phyloP scores from a whole-genome alignment of 805 yeast genomes.

The Kodamaea hsintzibuensis region DNA sequence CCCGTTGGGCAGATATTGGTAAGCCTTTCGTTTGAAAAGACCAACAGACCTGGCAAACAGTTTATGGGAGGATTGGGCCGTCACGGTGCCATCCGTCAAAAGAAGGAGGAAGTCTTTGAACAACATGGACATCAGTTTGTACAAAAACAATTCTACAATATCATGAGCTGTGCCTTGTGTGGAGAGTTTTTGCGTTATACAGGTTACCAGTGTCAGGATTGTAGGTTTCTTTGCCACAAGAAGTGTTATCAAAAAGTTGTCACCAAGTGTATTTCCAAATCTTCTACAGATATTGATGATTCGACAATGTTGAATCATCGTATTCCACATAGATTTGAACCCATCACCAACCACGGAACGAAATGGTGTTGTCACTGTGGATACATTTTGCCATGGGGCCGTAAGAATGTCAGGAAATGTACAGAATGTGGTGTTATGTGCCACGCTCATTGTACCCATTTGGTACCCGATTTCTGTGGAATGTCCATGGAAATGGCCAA shows the following conservation, averaged over 20 bases:
- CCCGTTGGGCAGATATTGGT: constrained; percentile 90
- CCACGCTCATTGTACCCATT: constrained; percentile 87
- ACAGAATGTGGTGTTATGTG: constrained; percentile 93
- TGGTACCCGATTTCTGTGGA: constrained; percentile 98
- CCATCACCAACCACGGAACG: constrained; percentile 89
- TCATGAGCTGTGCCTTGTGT: constrained; percentile 97
- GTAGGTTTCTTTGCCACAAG: constrained; percentile 77
- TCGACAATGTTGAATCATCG: constrained; percentile 88
- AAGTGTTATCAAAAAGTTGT: constrained; percentile 80
- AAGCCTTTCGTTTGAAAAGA: constrained; percentile 76
- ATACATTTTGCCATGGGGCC: constrained; percentile 91
- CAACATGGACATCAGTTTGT: constrained; percentile 97
- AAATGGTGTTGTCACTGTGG: constrained; percentile 99
- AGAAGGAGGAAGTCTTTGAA: constrained; percentile 87
- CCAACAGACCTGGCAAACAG: constrained; percentile 38
- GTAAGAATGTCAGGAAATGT: constrained; percentile 89
- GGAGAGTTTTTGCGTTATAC: constrained; percentile 89
- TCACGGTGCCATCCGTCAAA: constrained; percentile 96
- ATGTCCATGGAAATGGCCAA: constrained; percentile 98
- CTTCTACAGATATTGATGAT: constrained; percentile 69
- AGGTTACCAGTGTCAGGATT: constrained; percentile 86
- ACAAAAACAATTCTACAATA: constrained; percentile 90
- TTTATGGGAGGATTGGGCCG: constrained; percentile 60
- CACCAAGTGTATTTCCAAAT: constrained; percentile 79
- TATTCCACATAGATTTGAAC: constrained; percentile 95